Evolutionary conservation across 495 filamentous ascomycete species (phyloP), one percentile per base, ranked within the genome.

Genomic region (Pseudomonodictys pantanalensis): DNA sequence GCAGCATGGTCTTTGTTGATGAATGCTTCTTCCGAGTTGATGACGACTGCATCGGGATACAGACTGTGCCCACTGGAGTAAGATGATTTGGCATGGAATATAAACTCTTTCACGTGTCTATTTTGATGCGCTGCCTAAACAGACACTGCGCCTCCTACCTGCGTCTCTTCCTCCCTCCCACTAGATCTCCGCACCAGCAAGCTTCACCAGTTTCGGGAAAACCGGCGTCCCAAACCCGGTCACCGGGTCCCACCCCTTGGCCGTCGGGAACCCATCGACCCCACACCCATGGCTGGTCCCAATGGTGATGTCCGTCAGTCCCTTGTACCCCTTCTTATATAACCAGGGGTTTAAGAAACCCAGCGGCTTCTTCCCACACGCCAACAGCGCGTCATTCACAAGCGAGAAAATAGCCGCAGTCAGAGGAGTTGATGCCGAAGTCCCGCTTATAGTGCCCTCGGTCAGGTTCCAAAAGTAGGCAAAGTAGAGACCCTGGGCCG

Each of bases 271-370:
- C 0, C 71, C 73, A 43, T 60, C 45, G 0, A 26, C 38, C 38
- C 65, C 62, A 48, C 73, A 75, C 0, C 73, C 73, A 56, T 64
- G 56, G 2, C 61, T 23, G 23, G 43, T 55, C 1, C 73, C 73
- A 20, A 49, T 69, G 1, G 56, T 60, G 45, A 74, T 68, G 58
- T 75, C 73, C 2, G 51, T 72, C 32, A 75, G 60, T n/a, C 64
- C 72, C 51, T 60, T 64, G 55, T 69, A 68, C 3, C 56, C 72
- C 29, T 49, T 64, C 12, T 44, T 50, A 56, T 76, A 76, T 0
- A 76, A 35, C 71, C 68, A 74, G 0, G 73, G 73, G 50, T 76
- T 76, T 52, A 76, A 60, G 61, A 71, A 76, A 17, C 73, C 73
- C n/a, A 76, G 62, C 6, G 71, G 44, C 10, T 62, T 32, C 56